Evolutionary conservation across 306 rosid species (phyloP), one percentile per base, ranked within the genome.

Genomic region (Acmispon strigosus): DNA sequence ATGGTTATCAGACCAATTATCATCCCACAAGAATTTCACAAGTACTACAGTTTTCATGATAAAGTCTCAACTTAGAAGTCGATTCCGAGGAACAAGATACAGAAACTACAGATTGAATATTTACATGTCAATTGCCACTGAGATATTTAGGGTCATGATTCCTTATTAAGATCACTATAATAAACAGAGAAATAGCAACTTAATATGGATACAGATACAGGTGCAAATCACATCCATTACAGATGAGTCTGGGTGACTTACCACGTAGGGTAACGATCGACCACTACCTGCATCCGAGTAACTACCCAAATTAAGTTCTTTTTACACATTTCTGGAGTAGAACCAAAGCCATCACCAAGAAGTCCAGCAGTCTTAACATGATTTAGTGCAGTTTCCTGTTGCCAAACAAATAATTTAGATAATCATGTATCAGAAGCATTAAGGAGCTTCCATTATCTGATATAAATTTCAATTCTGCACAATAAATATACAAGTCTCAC

Each of bases 271-370:
- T 95, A 95, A 66, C 90, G 96, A 76, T 95, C 99, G 8, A 91
- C 92, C 67, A 76, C 92, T 84, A 95, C 96, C 85, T 95, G 99
- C 96, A 95, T 91, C 73, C 86, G 82, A 3, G 99, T 74, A 64
- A 95, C 97, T 55, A 95, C 99, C 99, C 99, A 95, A 87, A 95
- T 95, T 81, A 95, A 78, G 84, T 95, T 91, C 77, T 81, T 95
- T 78, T 87, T 86, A 62, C 93, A 84, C 99, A 95, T 95, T 86
- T 89, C 97, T 34, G 96, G 97, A 0, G 99, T 95, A 10, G 99
- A 83, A 82, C 99, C 99, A 81, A 95, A 91, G 52, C 99, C 99
- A 76, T 89, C 96, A 20, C 89, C 99, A 61, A 95, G 85, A 74
- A 95, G 93, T 57, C 97, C 97, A 81, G 89, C 97, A 69, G 68